Base-by-base conservation (phyloP, 164 flowering plant genomes). In the Aristolochia californica region DNA sequence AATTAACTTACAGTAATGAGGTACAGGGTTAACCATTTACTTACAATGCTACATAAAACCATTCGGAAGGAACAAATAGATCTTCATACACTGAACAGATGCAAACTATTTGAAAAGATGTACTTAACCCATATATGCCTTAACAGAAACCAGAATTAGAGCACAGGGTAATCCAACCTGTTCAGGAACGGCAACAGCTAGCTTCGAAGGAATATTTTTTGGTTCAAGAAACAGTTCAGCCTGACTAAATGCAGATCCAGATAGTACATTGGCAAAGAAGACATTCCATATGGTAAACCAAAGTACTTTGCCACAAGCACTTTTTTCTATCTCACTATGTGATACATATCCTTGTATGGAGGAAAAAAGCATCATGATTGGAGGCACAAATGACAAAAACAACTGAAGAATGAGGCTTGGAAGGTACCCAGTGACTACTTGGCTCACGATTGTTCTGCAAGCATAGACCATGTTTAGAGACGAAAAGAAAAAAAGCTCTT, bases 371-470 rank as follows among this genome's bases (percentile, higher is more conserved):
- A 74, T 67, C 98, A 93, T 93, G 58, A 83, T 64, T 13, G 98
- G 97, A 15, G 98, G 97, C 53, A 89, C 78, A 25, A 75, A 44
- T 5, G 52, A 69, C n/a, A 87, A 69, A 70, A 89, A 89, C 70
- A 76, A 48, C 75, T 78, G 83, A 66, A 93, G 94, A 58, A 93
- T 80, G 40, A 93, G 83, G 73, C 94, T 93, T 2, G 98, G 98
- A 64, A 93, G 91, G 77, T 93, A 93, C 62, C 98, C 98, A 5
- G 97, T 93, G 54, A 93, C 66, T 15, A 93, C 78, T 74, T 85
- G 74, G 66, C 84, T 87, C 25, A 93, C 75, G 61, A 88, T 38
- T 55, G 80, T 40, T 58, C 98, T 91, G 91, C 78, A 79, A 0
- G 22, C 53, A 57, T 21, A 60, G 4, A 44, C n/a, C 38, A 7